Evolutionary conservation across 257 asterid species (phyloP).

Genomic region (Gardenia jasminoides): DNA sequence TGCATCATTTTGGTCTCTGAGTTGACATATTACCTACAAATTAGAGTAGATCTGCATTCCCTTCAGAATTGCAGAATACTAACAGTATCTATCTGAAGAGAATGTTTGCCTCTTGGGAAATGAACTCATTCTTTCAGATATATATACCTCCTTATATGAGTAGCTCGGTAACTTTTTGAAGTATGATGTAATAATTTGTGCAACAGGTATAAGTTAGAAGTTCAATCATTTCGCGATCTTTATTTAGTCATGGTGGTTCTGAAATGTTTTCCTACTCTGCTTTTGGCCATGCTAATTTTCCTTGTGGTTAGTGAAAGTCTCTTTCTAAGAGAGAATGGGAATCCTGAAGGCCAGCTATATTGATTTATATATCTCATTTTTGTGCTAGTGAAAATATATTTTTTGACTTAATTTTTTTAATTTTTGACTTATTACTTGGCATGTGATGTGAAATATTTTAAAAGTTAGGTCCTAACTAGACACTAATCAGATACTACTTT

Average conservation of each 20-base stretch:
- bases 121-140: background rate
- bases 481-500: background rate
- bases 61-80: too few relatives aligned
- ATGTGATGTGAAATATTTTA: background rate
- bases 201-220: background rate
- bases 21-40: too few relatives aligned
- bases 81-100: too few relatives aligned
- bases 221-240: background rate
- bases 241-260: background rate
- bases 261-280: background rate
- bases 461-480: background rate
- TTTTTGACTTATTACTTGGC: background rate
- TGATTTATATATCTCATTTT: background rate
- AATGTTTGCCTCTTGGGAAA: background rate
- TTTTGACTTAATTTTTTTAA: too few relatives aligned
- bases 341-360: background rate
- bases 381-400: background rate
- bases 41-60: too few relatives aligned
- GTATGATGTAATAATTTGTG: background rate
- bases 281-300: background rate
- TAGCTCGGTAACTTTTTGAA: too few relatives aligned
- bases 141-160: background rate
- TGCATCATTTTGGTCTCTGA: too few relatives aligned
- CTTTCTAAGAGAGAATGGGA: background rate
- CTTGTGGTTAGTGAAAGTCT: background rate